phyloP scores from a whole-genome alignment of 345 rosid species.

The Salix brachista region DNA sequence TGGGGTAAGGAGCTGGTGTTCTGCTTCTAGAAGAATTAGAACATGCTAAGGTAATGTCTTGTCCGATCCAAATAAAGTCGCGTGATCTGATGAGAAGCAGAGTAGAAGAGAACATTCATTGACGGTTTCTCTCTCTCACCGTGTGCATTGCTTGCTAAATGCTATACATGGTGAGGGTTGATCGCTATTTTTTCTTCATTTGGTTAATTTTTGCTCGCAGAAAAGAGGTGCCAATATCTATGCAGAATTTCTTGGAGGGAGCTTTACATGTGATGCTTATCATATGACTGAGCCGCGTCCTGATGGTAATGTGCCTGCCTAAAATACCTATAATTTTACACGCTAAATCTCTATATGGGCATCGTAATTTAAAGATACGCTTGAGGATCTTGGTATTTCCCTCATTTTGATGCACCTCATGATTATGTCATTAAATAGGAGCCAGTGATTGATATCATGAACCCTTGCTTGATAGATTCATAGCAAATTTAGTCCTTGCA shows the following conservation, averaged over 20 bases:
- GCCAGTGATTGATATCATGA: neutral
- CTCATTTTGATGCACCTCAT: neutral
- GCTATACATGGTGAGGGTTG: neutral
- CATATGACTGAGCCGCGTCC: conserved; percentile 96
- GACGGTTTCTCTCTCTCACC: neutral
- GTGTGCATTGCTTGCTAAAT: neutral
- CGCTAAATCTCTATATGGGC: neutral
- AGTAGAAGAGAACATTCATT: neutral
- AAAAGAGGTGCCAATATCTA: conserved; percentile 82
- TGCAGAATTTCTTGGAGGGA: conserved; percentile 95
- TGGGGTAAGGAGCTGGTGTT: conserved; percentile 99
- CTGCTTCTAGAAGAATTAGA: conserved; percentile 89
- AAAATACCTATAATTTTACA: neutral
- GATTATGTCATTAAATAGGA: neutral
- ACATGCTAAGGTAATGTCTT: conserved; percentile 78
- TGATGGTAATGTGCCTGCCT: conserved; percentile 50
- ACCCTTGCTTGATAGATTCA: neutral
- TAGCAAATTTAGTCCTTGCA: neutral
- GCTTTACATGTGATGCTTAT: conserved; percentile 92
- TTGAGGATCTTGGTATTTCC: neutral
- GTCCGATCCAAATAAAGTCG: neutral
- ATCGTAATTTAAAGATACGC: neutral
- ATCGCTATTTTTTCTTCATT: neutral
- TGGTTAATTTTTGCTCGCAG: conserved; percentile 30
- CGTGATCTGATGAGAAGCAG: neutral